A percentile compares a stretch with the other conserved stretches of the same genome.
phyloP scores from a whole-genome alignment of 441 rosid genomes.

The Populus trichocarpa region DNA sequence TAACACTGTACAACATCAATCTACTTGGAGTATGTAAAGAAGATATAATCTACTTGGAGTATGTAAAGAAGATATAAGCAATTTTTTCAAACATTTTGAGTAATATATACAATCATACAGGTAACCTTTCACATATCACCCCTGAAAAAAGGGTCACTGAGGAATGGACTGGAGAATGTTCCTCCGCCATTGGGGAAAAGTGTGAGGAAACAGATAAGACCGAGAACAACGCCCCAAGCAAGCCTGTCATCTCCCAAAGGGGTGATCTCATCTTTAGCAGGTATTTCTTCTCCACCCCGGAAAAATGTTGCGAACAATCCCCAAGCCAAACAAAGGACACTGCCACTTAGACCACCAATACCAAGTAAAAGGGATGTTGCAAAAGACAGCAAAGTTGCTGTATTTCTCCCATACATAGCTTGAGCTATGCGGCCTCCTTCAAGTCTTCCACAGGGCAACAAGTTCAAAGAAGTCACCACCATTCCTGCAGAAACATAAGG shows the following conservation, averaged over 20 bases:
- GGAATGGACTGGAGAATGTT: conserved; percentile 74
- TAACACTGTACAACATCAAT: neutral
- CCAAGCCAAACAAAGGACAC: conserved; percentile 86
- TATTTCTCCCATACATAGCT: conserved; percentile 85
- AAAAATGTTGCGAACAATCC: conserved; percentile 88
- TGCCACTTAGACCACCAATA: conserved; percentile 77
- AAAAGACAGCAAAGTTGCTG: conserved; percentile 63
- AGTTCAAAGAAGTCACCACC: conserved; percentile 88
- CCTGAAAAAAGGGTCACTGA: conserved; percentile 68
- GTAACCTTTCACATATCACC: conserved; percentile 37
- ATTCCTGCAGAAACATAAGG: conserved; percentile 45
- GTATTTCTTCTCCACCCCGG: conserved; percentile 83
- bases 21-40: neutral
- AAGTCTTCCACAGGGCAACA: conserved; percentile 88
- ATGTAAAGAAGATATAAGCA: neutral
- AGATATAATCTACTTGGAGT: too few relatives aligned
- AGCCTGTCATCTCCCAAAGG: conserved; percentile 62
- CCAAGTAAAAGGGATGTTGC: conserved; percentile 75
- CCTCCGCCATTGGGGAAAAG: conserved; percentile 91
- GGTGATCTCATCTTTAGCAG: conserved; percentile 81
- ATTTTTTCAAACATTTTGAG: neutral
- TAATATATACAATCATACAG: conserved; percentile 1
- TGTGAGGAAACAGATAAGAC: conserved; percentile 84
- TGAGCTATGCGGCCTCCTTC: conserved; percentile 93
- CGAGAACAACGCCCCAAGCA: conserved; percentile 82